Evolutionary conservation across 2,329 filamentous ascomycete species (phyloP), one percentile per base, ranked within the genome.

Genomic region (Aureobasidium sp.): DNA sequence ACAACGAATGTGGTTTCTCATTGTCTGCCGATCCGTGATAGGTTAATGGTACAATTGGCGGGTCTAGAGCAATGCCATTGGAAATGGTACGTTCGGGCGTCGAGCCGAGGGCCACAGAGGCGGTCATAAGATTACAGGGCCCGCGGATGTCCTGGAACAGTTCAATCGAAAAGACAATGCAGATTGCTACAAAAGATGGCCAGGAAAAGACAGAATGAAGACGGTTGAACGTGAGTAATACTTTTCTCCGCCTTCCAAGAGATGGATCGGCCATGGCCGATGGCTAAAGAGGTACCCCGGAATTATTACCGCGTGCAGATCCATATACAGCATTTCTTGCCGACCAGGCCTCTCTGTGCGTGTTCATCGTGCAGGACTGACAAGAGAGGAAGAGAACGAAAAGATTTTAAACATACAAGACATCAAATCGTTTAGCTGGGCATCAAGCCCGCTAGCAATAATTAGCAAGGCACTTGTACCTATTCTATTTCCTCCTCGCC

Each of bases 401-500:
- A 21, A 21, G 21, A 21, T 21, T 21, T 21, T 51, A 36, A 39
- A 10, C 32, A 6, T 30, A 2, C 14, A 54, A n/a, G 14, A 16
- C 53, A 36, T 44, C n/a, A 44, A 36, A 16, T 45, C 53, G 8
- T 27, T 45, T 9, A 36, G 53, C n/a, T 30, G 16, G 53, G n/a
- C 30, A 16, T 34, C 39, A 32, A 32, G 30, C 27, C n/a, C n/a
- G 21, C 54, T 37, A 44, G 39, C 51, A 54, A 54, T 30, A 21
- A 29, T 16, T 55, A 34, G 51, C 10, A 14, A 25, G 51, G 27
- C 27, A 44, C 29, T 34, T 44, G 27, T 45, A 45, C 42, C 36
- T 59, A 62, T 41, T 62, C 61, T 30, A 49, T 69, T n/a, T 73
- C 72, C 3, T 64, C 89, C 67, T 90, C 90, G 87, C 89, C 93